A percentile compares a stretch with the other conserved stretches of the same genome.
Conservation (phyloP, 768 basidiomycete genomes). For the Hygrophorus russula region DNA sequence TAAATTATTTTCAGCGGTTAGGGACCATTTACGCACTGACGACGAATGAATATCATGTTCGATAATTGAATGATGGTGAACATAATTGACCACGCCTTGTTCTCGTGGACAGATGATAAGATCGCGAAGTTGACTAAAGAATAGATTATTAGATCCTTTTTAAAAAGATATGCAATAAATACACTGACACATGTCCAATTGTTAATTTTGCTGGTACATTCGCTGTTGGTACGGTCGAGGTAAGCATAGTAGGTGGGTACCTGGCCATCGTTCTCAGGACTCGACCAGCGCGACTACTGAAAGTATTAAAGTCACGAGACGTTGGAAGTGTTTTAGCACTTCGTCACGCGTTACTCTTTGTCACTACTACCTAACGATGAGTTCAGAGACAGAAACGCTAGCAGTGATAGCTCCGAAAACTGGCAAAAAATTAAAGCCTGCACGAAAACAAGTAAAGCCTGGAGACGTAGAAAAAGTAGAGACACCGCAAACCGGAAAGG, state of each 20-base stretch:
- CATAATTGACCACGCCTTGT: slow-evolving; percentile 53
- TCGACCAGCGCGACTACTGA: not conserved
- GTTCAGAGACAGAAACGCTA: slow-evolving; percentile 13
- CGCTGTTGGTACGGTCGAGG: slow-evolving; percentile 29
- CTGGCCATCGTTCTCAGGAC: slow-evolving; percentile 31
- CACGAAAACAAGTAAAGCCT: slow-evolving; percentile 85
- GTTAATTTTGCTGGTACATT: slow-evolving; percentile 32
- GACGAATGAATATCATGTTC: slow-evolving; percentile 48
- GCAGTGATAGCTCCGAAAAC: slow-evolving; percentile 6
- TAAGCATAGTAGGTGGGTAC: slow-evolving; percentile 30
- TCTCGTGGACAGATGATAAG: slow-evolving; percentile 65
- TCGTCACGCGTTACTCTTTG: not conserved
- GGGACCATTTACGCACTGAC: slow-evolving; percentile 25
- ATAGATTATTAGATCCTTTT: not conserved
- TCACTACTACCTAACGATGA: no score
- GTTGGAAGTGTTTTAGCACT: no score
- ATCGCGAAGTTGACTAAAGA: slow-evolving; percentile 63
- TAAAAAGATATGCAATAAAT: not conserved
- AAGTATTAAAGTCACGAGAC: not conserved
- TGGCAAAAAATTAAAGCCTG: slow-evolving; percentile 72
- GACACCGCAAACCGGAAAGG: slow-evolving; percentile 85
- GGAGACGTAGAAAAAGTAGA: slow-evolving; percentile 88
- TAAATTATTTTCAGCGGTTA: slow-evolving; percentile 8
- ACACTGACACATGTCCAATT: slow-evolving; percentile 54
- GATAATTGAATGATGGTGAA: slow-evolving; percentile 39